These are phyloP conservation scores for Cryptococcus hybrid DNA, from an alignment of 1,284 basidiomycete genomes.

Conservation along the genomic window DNA sequence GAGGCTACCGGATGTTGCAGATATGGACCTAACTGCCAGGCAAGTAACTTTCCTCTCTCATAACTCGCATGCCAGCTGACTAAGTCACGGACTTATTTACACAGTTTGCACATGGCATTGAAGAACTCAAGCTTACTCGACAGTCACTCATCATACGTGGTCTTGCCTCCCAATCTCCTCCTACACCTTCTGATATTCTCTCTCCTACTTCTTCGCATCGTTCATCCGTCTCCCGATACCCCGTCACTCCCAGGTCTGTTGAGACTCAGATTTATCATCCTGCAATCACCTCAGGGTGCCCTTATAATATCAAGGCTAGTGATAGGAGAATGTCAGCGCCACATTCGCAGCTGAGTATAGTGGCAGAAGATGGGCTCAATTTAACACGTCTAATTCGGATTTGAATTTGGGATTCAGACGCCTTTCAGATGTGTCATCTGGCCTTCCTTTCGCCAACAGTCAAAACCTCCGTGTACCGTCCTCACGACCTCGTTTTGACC, in stretches of 20 bases:
- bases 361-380: no score
- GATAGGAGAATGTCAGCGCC: not conserved
- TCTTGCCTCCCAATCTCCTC: not conserved
- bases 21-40: conserved; percentile 15
- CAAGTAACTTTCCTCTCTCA: not conserved
- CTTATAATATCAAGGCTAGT: no score
- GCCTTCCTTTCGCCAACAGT: no score
- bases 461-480: no score
- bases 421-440: no score
- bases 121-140: conserved; percentile 16
- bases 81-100: not conserved
- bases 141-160: not conserved
- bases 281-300: no score
- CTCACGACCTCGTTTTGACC: no score
- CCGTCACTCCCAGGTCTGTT: not conserved
- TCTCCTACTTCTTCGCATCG: not conserved
- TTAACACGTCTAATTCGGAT: no score
- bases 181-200: not conserved
- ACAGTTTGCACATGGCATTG: conserved; percentile 24
- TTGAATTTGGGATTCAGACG: no score
- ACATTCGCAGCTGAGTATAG: not conserved
- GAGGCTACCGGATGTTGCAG: conserved; percentile 9
- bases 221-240: not conserved
- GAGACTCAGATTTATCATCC: no score
- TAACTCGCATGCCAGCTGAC: not conserved